Evolutionary conservation across 495 filamentous ascomycete genomes (phyloP).

Genomic region (Peziza echinospora): DNA sequence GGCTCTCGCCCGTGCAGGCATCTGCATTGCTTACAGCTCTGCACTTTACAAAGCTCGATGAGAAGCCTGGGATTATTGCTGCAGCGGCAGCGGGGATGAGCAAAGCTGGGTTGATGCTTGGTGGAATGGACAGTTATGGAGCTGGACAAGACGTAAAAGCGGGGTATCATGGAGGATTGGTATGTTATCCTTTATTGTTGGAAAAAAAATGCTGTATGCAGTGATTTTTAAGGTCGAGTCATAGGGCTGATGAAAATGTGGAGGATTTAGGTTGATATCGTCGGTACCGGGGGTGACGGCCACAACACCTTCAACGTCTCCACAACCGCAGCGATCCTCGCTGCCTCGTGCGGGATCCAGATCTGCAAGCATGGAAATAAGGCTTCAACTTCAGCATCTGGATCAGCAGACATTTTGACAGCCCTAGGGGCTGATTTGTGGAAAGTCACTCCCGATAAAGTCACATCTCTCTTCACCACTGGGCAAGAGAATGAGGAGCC

Average conservation of each 20-base stretch:
- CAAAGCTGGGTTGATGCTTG: slow-evolving; percentile 8
- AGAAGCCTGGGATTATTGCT: slow-evolving; percentile 15
- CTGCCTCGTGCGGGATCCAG: slow-evolving; percentile 78
- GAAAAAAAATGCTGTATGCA: too few species aligned
- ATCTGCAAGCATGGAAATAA: slow-evolving; percentile 94
- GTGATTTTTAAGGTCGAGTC: neutral
- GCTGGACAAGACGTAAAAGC: slow-evolving; percentile 20
- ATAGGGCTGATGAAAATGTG: slow-evolving; percentile 21
- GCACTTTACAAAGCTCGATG: slow-evolving; percentile 41
- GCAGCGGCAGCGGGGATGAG: slow-evolving; percentile 39
- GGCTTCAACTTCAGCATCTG: slow-evolving; percentile 86
- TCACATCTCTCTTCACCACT: slow-evolving; percentile 34
- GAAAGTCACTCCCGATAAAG: slow-evolving; percentile 45
- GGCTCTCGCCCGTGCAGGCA: slow-evolving; percentile 60
- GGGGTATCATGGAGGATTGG: slow-evolving; percentile 24
- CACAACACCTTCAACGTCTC: slow-evolving; percentile 97
- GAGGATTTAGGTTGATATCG: slow-evolving; percentile 98
- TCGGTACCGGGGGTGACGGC: slow-evolving; percentile 92
- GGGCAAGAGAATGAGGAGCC: neutral
- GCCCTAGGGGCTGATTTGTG: slow-evolving; percentile 52
- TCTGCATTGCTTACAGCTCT: slow-evolving; percentile 68
- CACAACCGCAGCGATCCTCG: slow-evolving; percentile 82
- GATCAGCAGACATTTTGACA: slow-evolving; percentile 71
- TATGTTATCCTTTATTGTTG: too few species aligned
- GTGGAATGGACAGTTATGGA: slow-evolving; percentile 9